Evolutionary conservation across 2,329 filamentous ascomycete genomes (phyloP).

Genomic region (Dryadomyces quercivorus): DNA sequence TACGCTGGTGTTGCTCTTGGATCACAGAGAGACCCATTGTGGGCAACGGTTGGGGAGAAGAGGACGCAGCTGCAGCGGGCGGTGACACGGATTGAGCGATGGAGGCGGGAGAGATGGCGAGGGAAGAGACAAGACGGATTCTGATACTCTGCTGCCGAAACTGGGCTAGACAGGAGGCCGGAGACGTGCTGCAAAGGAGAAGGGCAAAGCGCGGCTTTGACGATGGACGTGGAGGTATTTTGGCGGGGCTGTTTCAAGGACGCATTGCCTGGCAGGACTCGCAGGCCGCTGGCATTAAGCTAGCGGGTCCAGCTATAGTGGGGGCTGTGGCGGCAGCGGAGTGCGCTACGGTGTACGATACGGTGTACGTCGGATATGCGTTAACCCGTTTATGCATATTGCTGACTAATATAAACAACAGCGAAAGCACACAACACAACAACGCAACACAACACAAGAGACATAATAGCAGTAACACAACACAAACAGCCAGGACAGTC

Average conservation of each 20-base stretch:
- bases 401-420: too few relatives aligned
- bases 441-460: too few relatives aligned
- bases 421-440: too few relatives aligned
- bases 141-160: neutral
- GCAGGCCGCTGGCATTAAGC: neutral
- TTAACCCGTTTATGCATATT: neutral
- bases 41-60: constrained; percentile 14
- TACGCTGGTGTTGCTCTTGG: constrained; percentile 70
- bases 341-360: too few relatives aligned
- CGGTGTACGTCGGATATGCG: neutral
- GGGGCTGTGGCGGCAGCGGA: neutral
- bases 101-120: neutral
- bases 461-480: too few relatives aligned
- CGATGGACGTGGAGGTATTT: neutral
- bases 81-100: neutral
- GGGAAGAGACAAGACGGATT: neutral
- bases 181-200: neutral
- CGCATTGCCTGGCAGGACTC: neutral
- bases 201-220: neutral
- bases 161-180: neutral
- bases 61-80: neutral
- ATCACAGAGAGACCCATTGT: constrained; percentile 78
- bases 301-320: constrained; percentile 5
- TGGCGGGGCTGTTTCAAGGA: constrained; percentile 10
- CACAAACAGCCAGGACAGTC: too few relatives aligned